phyloP scores from a whole-genome alignment of 305 asterid species.

The Salvia sclarea region DNA sequence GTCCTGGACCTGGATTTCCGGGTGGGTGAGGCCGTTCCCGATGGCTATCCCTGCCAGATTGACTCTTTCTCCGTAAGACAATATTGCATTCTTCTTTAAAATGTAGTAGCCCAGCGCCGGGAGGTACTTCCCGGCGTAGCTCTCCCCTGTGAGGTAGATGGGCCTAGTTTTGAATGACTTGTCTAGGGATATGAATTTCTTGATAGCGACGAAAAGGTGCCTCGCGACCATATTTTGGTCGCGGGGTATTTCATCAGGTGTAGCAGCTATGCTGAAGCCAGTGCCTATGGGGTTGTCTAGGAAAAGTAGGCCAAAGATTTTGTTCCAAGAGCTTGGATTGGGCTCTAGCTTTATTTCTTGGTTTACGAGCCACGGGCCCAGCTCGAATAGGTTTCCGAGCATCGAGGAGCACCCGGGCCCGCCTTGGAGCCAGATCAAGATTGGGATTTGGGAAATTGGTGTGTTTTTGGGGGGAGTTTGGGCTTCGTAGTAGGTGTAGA shows the following conservation, averaged over 20 bases:
- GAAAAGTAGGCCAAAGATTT: conserved; percentile 61
- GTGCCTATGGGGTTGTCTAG: conserved; percentile 87
- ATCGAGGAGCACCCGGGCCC: conserved; percentile 93
- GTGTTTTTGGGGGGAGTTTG: conserved; percentile 36
- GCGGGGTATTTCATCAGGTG: conserved; percentile 69
- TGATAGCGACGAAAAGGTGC: conserved; percentile 59
- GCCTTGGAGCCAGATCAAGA: conserved; percentile 89
- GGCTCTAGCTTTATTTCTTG: conserved; percentile 41
- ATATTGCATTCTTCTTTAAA: conserved; percentile 37
- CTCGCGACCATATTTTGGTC: conserved; percentile 65
- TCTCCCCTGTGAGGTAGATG: conserved; percentile 57
- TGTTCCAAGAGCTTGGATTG: conserved; percentile 74
- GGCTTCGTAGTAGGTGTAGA: conserved; percentile 80
- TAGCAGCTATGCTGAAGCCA: conserved; percentile 74
- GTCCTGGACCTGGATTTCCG: conserved; percentile 43
- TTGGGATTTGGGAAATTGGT: conserved; percentile 55
- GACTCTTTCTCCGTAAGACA: conserved; percentile 28
- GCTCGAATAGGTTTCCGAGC: conserved; percentile 70
- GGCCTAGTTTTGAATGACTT: conserved; percentile 48
- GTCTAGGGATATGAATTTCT: conserved; percentile 47
- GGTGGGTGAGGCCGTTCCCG: conserved; percentile 61
- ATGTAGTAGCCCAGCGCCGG: conserved; percentile 54
- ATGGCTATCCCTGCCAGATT: conserved; percentile 54
- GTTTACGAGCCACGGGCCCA: conserved; percentile 68
- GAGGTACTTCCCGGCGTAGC: conserved; percentile 60